Percentiles rank a stretch among this genome's conserved stretches.
Evolutionary conservation across 2,329 filamentous ascomycete genomes (phyloP).

Genomic region (Aspergillus novofumigatus): DNA sequence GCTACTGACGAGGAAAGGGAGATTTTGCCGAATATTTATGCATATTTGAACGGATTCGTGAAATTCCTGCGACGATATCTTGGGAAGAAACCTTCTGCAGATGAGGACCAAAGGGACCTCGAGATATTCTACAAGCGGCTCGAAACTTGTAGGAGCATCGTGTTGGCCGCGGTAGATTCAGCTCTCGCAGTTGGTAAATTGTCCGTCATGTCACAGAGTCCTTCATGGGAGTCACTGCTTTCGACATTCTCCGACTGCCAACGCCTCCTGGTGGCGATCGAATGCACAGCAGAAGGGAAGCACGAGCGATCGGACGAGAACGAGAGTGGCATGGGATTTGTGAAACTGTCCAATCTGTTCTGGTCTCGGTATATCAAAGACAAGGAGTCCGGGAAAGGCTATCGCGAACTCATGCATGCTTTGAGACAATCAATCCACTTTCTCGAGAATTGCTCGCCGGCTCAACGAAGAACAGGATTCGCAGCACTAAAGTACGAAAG

Average conservation of each 20-base stretch:
- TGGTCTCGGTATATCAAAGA: conserved; percentile 46
- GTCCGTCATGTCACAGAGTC: conserved; percentile 33
- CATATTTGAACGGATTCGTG: conserved; percentile 37
- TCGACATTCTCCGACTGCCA: conserved; percentile 35
- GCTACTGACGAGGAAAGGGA: conserved; percentile 14
- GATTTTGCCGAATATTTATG: conserved; percentile 24
- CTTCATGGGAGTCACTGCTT: conserved; percentile 36
- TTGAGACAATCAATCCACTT: conserved; percentile 40
- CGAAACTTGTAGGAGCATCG: conserved; percentile 31
- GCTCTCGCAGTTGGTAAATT: conserved; percentile 37
- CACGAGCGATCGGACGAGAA: conserved; percentile 16
- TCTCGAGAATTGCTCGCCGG: conserved; percentile 30
- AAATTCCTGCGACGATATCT: conserved; percentile 41
- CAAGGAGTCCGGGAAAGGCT: conserved; percentile 32
- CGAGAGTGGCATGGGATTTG: conserved; percentile 25
- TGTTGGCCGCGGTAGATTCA: conserved; percentile 40
- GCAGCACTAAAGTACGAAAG: conserved; percentile 43
- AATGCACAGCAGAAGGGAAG: conserved; percentile 9
- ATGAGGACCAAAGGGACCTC: conserved; percentile 24
- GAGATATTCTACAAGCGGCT: conserved; percentile 31
- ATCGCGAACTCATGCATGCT: conserved; percentile 33
- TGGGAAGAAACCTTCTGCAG: conserved; percentile 27
- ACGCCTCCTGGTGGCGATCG: conserved; percentile 31
- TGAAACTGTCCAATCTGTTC: conserved; percentile 44
- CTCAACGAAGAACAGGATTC: conserved; percentile 36